Conservation (phyloP, 116 monocot genomes). For the Dioscorea cayenensis region DNA sequence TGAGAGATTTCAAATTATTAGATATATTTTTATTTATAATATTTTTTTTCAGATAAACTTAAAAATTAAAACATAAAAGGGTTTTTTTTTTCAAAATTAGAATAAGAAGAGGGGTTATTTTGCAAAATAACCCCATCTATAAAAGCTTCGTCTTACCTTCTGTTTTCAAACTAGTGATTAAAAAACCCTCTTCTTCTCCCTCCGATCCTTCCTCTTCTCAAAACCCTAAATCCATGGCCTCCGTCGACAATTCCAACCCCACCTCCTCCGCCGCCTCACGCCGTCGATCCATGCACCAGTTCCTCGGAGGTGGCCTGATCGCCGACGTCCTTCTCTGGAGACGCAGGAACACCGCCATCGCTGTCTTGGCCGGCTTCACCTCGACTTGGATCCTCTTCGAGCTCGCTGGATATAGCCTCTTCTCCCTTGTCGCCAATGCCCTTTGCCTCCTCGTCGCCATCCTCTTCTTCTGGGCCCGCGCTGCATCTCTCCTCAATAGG, state of each 20-base stretch:
- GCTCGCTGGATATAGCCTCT: constrained; percentile 45
- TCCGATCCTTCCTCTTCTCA: background rate
- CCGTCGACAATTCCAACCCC: background rate
- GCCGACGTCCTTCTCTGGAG: constrained; percentile 82
- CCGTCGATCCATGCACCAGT: constrained; percentile 17
- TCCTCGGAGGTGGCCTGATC: constrained; percentile 55
- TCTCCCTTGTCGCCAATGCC: constrained; percentile 64
- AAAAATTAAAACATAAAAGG: no score
- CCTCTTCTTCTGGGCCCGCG: constrained; percentile 94
- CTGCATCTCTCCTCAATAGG: constrained; percentile 83
- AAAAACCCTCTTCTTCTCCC: background rate
- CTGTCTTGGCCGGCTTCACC: constrained; percentile 31
- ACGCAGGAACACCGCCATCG: constrained; percentile 26
- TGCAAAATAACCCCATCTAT: no score
- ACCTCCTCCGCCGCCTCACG: no score
- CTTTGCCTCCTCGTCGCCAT: constrained; percentile 71
- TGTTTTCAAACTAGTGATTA: no score
- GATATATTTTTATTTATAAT: no score
- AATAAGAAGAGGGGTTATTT: no score
- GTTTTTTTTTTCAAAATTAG: no score
- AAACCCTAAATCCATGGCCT: constrained; percentile 3
- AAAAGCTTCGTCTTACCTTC: no score
- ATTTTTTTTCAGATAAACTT: no score
- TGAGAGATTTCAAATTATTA: no score
- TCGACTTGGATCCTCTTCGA: constrained; percentile 81